Evolutionary conservation across 164 flowering plant genomes (phyloP).

Genomic region (Umbilicus rupestris): DNA sequence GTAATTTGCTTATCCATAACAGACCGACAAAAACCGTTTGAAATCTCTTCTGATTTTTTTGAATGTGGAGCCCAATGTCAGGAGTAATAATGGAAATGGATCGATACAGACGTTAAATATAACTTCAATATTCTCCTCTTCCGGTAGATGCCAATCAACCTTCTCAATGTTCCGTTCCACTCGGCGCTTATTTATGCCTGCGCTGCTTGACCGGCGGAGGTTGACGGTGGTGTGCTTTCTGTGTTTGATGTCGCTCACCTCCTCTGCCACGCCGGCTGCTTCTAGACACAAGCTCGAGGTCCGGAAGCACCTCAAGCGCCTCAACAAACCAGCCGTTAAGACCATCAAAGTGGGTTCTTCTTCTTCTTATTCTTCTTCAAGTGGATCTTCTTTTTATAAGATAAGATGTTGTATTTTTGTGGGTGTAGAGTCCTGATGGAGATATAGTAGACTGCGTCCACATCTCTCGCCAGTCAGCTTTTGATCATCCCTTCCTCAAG

Average conservation of each 20-base stretch:
- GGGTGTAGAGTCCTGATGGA: conserved; percentile 1
- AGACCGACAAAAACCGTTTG: too few species aligned
- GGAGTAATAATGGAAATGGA: too few species aligned
- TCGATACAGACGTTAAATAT: too few species aligned
- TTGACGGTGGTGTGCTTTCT: conserved; percentile 9
- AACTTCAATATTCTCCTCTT: too few species aligned
- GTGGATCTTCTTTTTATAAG: too few species aligned
- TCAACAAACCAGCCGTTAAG: conserved; percentile 68
- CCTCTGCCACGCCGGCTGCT: conserved; percentile 25
- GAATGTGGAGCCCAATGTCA: too few species aligned
- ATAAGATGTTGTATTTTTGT: neutral
- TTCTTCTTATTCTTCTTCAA: too few species aligned
- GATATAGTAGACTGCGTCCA: neutral
- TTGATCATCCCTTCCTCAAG: conserved; percentile 3
- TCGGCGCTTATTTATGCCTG: too few species aligned
- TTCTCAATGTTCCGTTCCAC: too few species aligned
- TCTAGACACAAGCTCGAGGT: conserved; percentile 65
- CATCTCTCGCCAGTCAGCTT: neutral
- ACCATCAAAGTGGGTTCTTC: conserved; percentile 47
- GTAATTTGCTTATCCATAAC: too few species aligned
- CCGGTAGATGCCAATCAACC: too few species aligned
- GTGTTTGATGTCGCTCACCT: conserved; percentile 12
- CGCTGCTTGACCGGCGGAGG: neutral
- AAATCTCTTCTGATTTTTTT: too few species aligned
- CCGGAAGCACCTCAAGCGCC: conserved; percentile 63